Conservation (phyloP, 2,329 filamentous ascomycete genomes). For the Scedosporium dehoogii region DNA sequence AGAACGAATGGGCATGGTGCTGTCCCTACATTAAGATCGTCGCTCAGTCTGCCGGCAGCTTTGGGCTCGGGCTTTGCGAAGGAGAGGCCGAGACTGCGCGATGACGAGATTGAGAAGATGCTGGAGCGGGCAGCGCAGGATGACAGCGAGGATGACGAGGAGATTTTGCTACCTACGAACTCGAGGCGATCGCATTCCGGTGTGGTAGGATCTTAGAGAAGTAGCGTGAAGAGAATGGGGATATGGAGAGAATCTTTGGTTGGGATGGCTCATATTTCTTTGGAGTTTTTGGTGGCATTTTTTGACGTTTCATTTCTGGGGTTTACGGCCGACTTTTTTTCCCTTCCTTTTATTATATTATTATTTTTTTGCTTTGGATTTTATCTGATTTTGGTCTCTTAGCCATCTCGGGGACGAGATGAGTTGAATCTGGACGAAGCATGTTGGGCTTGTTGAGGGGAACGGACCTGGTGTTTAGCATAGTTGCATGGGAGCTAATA, state of each 20-base stretch:
- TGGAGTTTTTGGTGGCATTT: not conserved
- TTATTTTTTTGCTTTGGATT: not conserved
- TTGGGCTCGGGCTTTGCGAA: conserved; percentile 22
- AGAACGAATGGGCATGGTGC: conserved; percentile 27
- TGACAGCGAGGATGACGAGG: conserved; percentile 44
- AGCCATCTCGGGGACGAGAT: too few species aligned
- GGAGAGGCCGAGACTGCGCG: conserved; percentile 22
- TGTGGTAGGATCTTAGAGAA: not conserved
- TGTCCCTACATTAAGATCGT: conserved; percentile 24
- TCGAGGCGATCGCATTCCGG: not conserved
- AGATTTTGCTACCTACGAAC: conserved; percentile 37
- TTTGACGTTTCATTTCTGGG: not conserved
- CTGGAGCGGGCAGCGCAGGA: conserved; percentile 41
- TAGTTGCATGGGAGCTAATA: not conserved
- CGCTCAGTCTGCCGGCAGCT: conserved; percentile 39
- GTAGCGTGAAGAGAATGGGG: not conserved
- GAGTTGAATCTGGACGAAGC: not conserved
- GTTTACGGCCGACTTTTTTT: not conserved
- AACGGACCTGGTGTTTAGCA: not conserved
- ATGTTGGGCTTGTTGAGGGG: not conserved
- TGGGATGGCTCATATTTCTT: not conserved
- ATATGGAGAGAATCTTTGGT: not conserved
- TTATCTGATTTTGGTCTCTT: too few species aligned
- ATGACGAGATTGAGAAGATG: conserved; percentile 50
- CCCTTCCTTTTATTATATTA: not conserved